These are phyloP conservation scores for Pythium monospermum DNA, from an alignment of 352 stramenopile species.

Conservation along the genomic window DNA sequence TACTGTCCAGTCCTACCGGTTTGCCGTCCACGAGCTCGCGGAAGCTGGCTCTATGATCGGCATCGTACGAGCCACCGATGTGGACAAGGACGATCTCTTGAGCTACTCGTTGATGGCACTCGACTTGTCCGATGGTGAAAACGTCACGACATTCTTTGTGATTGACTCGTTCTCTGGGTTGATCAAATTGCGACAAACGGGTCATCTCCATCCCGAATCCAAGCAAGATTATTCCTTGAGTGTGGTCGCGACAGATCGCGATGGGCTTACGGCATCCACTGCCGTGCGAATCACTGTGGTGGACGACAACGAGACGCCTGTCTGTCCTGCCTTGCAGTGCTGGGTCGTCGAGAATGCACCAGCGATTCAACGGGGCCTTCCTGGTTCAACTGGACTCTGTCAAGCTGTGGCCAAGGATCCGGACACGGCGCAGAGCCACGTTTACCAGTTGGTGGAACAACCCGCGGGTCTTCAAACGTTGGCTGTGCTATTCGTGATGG, in stretches of 20 bases:
- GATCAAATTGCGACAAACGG: slow-evolving; percentile 4
- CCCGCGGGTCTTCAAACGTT: background rate
- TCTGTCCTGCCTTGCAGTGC: slow-evolving; percentile 41
- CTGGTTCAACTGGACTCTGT: slow-evolving; percentile 33
- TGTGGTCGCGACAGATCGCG: slow-evolving; percentile 18
- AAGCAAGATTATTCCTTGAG: slow-evolving; percentile 16
- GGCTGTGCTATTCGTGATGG: slow-evolving; percentile 20
- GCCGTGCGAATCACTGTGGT: slow-evolving; percentile 27
- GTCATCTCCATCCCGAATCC: slow-evolving; percentile 3
- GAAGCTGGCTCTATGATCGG: slow-evolving; percentile 28
- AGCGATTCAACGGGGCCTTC: slow-evolving; percentile 24
- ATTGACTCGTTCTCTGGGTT: slow-evolving; percentile 10
- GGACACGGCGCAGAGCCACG: slow-evolving; percentile 37
- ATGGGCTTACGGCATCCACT: slow-evolving; percentile 15
- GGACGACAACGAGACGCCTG: slow-evolving; percentile 46
- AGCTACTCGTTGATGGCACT: slow-evolving; percentile 19
- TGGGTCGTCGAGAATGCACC: slow-evolving; percentile 51
- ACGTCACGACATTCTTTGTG: slow-evolving; percentile 16
- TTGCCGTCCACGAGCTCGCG: slow-evolving; percentile 41
- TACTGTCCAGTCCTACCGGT: slow-evolving; percentile 16
- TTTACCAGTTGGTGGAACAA: slow-evolving; percentile 37
- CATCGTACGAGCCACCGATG: slow-evolving; percentile 32
- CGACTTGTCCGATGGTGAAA: slow-evolving; percentile 1
- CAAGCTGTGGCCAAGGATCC: slow-evolving; percentile 30
- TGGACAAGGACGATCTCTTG: slow-evolving; percentile 31